Conservation (phyloP, 805 yeast species). For the Tetrapisispora pingtungensis region DNA sequence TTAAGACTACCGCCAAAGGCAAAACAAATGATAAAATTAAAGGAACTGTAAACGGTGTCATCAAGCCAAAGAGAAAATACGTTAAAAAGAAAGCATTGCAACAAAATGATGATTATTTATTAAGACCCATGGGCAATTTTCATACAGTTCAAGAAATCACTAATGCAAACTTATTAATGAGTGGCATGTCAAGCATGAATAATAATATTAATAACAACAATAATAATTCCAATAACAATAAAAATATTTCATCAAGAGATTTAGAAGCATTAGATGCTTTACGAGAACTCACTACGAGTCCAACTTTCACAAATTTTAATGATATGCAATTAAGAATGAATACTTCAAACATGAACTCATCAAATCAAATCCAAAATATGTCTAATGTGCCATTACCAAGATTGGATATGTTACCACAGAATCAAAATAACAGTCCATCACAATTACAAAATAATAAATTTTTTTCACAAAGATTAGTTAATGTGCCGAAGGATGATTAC, state of each 20-base stretch:
- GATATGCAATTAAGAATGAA: slow-evolving; percentile 5
- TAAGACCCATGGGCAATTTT: neutral
- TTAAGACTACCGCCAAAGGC: neutral
- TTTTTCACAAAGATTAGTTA: slow-evolving; percentile 2
- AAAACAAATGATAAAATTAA: too few relatives aligned
- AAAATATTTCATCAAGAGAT: slow-evolving; percentile 9
- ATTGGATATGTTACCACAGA: slow-evolving; percentile 3
- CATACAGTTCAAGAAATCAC: neutral
- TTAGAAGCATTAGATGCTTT: slow-evolving; percentile 23
- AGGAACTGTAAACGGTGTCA: neutral
- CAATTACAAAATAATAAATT: slow-evolving; percentile 5
- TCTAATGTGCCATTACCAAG: slow-evolving; percentile 6
- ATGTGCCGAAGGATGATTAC: slow-evolving; percentile 1
- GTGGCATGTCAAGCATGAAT: neutral
- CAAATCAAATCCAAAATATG: neutral
- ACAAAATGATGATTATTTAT: neutral
- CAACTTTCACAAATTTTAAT: slow-evolving; percentile 4
- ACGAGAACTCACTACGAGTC: slow-evolving; percentile 20
- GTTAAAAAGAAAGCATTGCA: neutral
- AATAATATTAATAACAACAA: neutral
- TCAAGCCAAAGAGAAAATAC: neutral
- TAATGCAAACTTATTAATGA: neutral
- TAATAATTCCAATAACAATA: neutral
- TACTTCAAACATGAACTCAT: too few relatives aligned
- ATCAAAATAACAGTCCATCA: slow-evolving; percentile 3